Percentiles rank a stretch among this genome's conserved stretches.
phyloP scores from a whole-genome alignment of 768 basidiomycete species.

The Phlegmacium glaucopus region DNA sequence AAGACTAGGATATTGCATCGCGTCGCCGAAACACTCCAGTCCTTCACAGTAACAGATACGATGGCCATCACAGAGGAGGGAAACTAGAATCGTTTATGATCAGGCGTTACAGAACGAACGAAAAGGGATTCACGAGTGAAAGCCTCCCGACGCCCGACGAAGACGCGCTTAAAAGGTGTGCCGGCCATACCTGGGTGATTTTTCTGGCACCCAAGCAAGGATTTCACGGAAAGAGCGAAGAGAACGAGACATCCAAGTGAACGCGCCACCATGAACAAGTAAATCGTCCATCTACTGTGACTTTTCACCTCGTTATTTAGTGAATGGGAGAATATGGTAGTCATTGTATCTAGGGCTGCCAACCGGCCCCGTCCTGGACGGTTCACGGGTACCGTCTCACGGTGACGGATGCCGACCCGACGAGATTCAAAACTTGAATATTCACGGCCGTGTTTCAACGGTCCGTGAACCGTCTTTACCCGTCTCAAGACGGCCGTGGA shows the following conservation, averaged over 20 bases:
- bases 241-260: constrained; percentile 11
- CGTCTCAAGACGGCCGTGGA: too few relatives aligned
- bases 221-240: constrained; percentile 6
- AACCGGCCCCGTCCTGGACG: too few relatives aligned
- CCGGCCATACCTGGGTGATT: background rate
- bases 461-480: too few relatives aligned
- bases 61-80: constrained; percentile 40
- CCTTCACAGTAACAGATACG: constrained; percentile 30
- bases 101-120: background rate
- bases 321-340: background rate
- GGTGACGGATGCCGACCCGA: too few relatives aligned
- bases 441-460: too few relatives aligned
- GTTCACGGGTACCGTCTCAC: too few relatives aligned
- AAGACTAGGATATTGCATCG: too few relatives aligned
- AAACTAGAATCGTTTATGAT: constrained; percentile 19
- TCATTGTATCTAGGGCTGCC: too few relatives aligned
- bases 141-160: constrained; percentile 8
- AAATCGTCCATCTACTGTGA: constrained; percentile 5
- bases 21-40: constrained; percentile 23
- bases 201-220: background rate
- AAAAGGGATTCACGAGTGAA: constrained; percentile 13
- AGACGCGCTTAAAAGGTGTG: background rate
- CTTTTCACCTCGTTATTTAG: background rate
- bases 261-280: constrained; percentile 5
- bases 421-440: too few relatives aligned